Conservation (phyloP, 345 rosid species). For the Geranium brycei region DNA sequence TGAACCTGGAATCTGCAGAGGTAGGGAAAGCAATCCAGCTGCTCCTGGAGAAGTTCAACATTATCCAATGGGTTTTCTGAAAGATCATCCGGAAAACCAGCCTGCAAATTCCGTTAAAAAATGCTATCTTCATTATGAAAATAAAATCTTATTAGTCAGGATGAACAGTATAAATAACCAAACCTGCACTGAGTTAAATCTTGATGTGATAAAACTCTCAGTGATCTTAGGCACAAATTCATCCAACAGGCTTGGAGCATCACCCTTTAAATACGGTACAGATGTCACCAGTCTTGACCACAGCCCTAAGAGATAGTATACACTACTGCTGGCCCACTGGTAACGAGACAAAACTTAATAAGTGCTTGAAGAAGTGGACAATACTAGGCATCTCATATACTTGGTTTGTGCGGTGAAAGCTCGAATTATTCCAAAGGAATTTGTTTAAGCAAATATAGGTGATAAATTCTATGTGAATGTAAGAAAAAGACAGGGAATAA, state of each 20-base stretch:
- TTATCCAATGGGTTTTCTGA: conserved; percentile 90
- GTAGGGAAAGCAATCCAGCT: conserved; percentile 93
- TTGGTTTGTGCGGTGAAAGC: background rate
- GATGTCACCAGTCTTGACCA: conserved; percentile 97
- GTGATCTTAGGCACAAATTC: conserved; percentile 97
- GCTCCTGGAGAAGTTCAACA: conserved; percentile 97
- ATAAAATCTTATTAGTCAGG: background rate
- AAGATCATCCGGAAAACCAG: conserved; percentile 65
- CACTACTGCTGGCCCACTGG: conserved; percentile 99
- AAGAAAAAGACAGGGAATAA: too few species aligned
- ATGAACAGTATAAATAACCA: conserved; percentile 7
- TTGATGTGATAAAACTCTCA: conserved; percentile 86
- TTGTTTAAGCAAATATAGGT: too few species aligned
- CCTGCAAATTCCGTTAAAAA: conserved; percentile 28
- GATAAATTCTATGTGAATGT: too few species aligned
- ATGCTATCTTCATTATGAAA: background rate
- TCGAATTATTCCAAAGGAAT: too few species aligned
- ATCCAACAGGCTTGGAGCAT: conserved; percentile 93
- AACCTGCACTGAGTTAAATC: conserved; percentile 95
- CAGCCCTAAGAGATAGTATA: conserved; percentile 84
- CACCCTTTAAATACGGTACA: conserved; percentile 89
- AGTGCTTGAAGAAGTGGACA: conserved; percentile 9
- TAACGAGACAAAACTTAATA: conserved; percentile 12
- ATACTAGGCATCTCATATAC: background rate
- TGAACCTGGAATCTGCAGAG: conserved; percentile 97